Percentiles rank a stretch among this genome's conserved stretches.
Conservation (phyloP, 495 filamentous ascomycete genomes). For the Penicillium maclennaniae region DNA sequence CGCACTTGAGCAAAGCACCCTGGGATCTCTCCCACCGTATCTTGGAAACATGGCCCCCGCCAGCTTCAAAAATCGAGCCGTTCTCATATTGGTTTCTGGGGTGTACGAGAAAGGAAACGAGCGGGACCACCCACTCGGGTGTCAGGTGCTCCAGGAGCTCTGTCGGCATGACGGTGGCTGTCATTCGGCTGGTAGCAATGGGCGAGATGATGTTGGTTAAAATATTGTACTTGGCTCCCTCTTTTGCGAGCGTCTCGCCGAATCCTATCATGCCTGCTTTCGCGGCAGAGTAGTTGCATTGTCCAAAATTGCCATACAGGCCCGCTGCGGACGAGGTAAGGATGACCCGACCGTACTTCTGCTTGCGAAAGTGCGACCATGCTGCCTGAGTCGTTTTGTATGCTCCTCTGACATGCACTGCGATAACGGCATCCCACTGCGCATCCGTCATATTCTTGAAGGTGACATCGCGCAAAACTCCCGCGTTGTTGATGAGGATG, state of each 20-base stretch:
- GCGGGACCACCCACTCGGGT: conserved; percentile 93
- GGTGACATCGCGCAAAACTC: conserved; percentile 91
- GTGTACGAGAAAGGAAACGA: conserved; percentile 87
- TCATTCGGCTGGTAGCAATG: conserved; percentile 96
- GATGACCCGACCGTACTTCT: conserved; percentile 95
- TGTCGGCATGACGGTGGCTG: conserved; percentile 94
- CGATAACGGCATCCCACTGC: conserved; percentile 94
- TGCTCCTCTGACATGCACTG: conserved; percentile 88
- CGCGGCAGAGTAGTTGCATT: conserved; percentile 97
- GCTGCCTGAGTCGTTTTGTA: conserved; percentile 98
- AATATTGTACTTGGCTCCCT: conserved; percentile 98
- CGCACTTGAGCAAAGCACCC: conserved; percentile 86
- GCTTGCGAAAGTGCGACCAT: conserved; percentile 97
- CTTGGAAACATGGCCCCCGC: conserved; percentile 91
- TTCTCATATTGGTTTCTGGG: conserved; percentile 80
- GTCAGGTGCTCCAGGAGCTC: conserved; percentile 84
- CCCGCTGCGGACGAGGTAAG: conserved; percentile 95
- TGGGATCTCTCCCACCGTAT: conserved; percentile 91
- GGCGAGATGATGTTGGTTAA: conserved; percentile 93
- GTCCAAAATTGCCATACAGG: conserved; percentile 92
- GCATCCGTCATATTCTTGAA: conserved; percentile 99
- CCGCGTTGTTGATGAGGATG: conserved; percentile 95
- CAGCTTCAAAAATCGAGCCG: conserved; percentile 89
- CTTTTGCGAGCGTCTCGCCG: conserved; percentile 96
- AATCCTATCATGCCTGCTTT: conserved; percentile 96